Conservation (phyloP, 352 stramenopile genomes). For the Globisporangium acanthophoron region DNA sequence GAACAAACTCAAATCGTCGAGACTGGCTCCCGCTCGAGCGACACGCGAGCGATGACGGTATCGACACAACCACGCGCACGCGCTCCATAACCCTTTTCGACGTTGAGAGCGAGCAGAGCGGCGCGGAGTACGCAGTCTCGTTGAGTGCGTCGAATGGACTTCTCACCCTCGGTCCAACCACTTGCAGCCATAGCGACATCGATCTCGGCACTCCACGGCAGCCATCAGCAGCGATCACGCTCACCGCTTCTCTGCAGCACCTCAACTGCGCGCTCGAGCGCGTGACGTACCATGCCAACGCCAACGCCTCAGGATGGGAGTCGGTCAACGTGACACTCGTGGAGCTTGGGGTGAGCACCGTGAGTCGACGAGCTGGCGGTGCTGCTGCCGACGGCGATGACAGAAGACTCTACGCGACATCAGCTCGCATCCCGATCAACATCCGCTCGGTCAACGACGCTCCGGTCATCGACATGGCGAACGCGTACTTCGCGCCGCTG, state of each 20-base stretch:
- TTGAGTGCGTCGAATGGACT: slow-evolving; percentile 31
- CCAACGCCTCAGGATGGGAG: slow-evolving; percentile 23
- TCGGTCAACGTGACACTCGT: slow-evolving; percentile 37
- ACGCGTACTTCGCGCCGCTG: slow-evolving; percentile 22
- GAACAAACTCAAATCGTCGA: not conserved
- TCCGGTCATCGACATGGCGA: slow-evolving; percentile 25
- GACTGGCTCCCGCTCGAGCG: not conserved
- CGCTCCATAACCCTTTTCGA: slow-evolving; percentile 40
- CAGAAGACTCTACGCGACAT: slow-evolving; percentile 21
- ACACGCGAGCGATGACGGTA: slow-evolving; percentile 2
- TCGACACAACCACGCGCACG: not conserved
- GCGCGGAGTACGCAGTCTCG: slow-evolving; percentile 17
- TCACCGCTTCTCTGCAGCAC: slow-evolving; percentile 23
- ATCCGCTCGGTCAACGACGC: slow-evolving; percentile 41
- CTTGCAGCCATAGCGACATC: not conserved
- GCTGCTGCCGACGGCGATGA: slow-evolving; percentile 1
- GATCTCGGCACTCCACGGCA: not conserved
- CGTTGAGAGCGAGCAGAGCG: slow-evolving; percentile 9
- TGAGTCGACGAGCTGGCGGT: not conserved
- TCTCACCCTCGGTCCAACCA: slow-evolving; percentile 25
- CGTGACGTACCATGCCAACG: slow-evolving; percentile 37
- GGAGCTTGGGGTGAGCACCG: slow-evolving; percentile 8
- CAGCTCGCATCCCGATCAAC: slow-evolving; percentile 31
- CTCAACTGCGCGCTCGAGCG: slow-evolving; percentile 51
- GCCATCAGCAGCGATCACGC: slow-evolving; percentile 1